Conservation (phyloP, 768 basidiomycete species). For the Amanita muscaria region DNA sequence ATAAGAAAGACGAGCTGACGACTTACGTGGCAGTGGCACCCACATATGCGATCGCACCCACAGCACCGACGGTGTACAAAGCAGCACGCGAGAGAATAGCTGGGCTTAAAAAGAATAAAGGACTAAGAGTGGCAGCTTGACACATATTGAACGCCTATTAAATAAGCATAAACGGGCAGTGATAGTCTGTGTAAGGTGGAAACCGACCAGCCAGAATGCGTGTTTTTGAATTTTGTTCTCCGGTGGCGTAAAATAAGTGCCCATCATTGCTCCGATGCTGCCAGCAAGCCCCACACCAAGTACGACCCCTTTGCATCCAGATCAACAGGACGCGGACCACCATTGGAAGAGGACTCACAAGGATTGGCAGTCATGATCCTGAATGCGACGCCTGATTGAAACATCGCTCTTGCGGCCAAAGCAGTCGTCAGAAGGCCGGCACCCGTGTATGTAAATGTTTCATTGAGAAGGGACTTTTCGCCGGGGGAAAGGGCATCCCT, state of each 20-base stretch:
- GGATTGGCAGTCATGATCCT: constrained; percentile 80
- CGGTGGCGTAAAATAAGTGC: constrained; percentile 68
- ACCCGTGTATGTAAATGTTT: constrained; percentile 78
- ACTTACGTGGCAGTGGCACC: constrained; percentile 77
- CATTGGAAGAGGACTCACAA: constrained; percentile 34
- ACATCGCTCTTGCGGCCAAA: constrained; percentile 69
- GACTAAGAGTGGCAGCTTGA: constrained; percentile 81
- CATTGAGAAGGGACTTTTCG: constrained; percentile 65
- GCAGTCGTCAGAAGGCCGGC: constrained; percentile 73
- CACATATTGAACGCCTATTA: constrained; percentile 72
- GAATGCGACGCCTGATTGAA: constrained; percentile 57
- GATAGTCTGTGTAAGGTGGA: not conserved
- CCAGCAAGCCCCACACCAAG: constrained; percentile 75
- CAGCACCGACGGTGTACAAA: constrained; percentile 78
- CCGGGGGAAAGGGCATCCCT: constrained; percentile 51
- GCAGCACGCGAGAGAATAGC: constrained; percentile 82
- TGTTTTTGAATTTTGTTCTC: constrained; percentile 73
- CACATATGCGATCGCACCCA: constrained; percentile 80
- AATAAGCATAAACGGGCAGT: not conserved
- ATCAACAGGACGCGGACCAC: not conserved
- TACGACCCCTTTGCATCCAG: constrained; percentile 51
- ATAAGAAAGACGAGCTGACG: not conserved
- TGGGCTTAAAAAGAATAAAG: constrained; percentile 83
- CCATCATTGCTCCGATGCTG: constrained; percentile 81
- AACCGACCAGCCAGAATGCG: constrained; percentile 66